Percentiles rank a stretch among this genome's conserved stretches.
Evolutionary conservation across 352 stramenopile species (phyloP).

Genomic region (Stramenopiles sp.): DNA sequence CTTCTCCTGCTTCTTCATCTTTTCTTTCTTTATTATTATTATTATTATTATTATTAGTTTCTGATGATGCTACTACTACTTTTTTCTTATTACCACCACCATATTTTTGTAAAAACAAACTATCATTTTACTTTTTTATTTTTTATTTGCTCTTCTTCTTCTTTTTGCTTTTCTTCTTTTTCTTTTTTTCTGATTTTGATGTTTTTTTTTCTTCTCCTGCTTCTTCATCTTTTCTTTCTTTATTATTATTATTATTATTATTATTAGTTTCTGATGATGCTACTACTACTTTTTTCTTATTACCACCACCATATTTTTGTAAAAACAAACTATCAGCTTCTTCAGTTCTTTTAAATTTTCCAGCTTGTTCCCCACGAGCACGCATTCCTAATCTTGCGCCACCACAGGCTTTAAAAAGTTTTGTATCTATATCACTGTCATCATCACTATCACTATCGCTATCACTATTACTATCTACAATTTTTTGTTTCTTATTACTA

Average conservation of each 20-base stretch:
- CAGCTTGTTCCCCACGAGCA: neutral
- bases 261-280: neutral
- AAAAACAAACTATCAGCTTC: constrained; percentile 6
- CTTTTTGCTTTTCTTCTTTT: constrained; percentile 4
- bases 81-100: neutral
- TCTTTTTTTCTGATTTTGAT: neutral
- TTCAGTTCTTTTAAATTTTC: constrained; percentile 7
- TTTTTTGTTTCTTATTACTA: neutral
- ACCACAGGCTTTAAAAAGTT: constrained; percentile 8
- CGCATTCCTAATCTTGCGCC: neutral
- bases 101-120: neutral
- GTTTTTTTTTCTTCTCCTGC: neutral
- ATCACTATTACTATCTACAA: neutral
- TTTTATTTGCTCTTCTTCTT: constrained; percentile 6
- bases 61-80: neutral
- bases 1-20: neutral
- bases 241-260: neutral
- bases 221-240: neutral
- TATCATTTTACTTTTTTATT: neutral
- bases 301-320: neutral
- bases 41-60: neutral
- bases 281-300: neutral
- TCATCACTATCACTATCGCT: neutral
- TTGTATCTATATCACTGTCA: neutral
- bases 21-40: neutral